These are phyloP conservation scores for Neurospora crassa DNA, from an alignment of 2,329 filamentous ascomycete species.

Conservation along the genomic window DNA sequence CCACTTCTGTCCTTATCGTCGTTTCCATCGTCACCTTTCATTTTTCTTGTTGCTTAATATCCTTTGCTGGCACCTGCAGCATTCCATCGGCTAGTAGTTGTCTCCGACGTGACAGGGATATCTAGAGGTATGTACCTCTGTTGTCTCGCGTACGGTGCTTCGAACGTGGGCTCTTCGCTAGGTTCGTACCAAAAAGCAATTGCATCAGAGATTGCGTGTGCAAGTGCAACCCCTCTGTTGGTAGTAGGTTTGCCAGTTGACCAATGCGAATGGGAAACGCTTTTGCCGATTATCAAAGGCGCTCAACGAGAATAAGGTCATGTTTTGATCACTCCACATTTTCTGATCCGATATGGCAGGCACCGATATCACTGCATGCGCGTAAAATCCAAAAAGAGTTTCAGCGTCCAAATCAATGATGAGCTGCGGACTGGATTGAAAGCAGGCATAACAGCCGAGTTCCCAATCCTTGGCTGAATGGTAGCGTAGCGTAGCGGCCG, in stretches of 20 bases:
- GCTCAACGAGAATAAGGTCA: not conserved
- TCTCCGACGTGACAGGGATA: not conserved
- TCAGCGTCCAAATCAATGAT: not conserved
- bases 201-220: not conserved
- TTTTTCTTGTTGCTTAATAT: not conserved
- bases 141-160: not conserved
- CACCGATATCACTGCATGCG: not conserved
- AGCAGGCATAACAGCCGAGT: not conserved
- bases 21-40: not conserved
- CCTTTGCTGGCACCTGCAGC: not conserved
- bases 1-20: not conserved
- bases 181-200: not conserved
- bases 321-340: not conserved
- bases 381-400: not conserved
- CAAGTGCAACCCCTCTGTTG: not conserved
- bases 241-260: not conserved
- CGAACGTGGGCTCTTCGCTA: not conserved
- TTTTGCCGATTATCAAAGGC: not conserved
- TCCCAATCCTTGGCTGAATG: not conserved
- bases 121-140: not conserved
- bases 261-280: not conserved
- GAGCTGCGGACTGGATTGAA: not conserved
- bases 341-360: not conserved
- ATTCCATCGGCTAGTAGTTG: not conserved
- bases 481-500: not conserved